Evolutionary conservation across 2,329 filamentous ascomycete species (phyloP), one percentile per base, ranked within the genome.

Genomic region (Apiospora koreana): DNA sequence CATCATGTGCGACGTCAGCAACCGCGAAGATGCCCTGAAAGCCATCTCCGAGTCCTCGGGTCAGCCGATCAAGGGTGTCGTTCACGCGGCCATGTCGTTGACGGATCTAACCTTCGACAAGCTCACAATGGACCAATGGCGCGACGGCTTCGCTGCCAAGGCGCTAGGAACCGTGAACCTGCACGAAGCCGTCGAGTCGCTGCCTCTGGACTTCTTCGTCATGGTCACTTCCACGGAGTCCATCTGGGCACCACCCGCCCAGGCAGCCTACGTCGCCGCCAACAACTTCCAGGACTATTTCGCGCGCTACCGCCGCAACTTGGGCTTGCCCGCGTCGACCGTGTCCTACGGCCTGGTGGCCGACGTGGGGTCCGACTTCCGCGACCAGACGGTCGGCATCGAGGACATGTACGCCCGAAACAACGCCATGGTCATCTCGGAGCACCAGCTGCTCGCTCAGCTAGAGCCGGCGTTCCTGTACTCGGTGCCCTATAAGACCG

Each of bases 281-380:
- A 78, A 78, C 71, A 75, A 70, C 41, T 81, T 77, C 73, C 73
- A 76, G 42, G 78, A 79, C 16, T 68, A 70, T 2, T 77, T 80
- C 58, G 75, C 74, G 0, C 73, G 76, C 8, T 74, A 76, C 31
- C 76, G 77, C 5, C 74, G 71, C 1, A 62, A 46, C 1, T 62
- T 74, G 3, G 75, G 75, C 9, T 71, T 79, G 12, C 73, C 74
- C 1, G 77, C 77, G 1, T 72, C 76, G 4, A 75, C 75, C 0
- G 70, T 74, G 1, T 71, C 74, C 0, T 74, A 76, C 23, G 73
- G 78, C 10, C 58, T 77, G 3, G 67, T 79, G 8, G 70, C 35
- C 7, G 76, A 76, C 21, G 68, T 77, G 2, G 71, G 71, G 16
- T 58, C 67, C 58, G 41, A 65, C 16, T 69, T 46, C 21, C 62